Percentiles rank a stretch among this genome's conserved stretches.
These are phyloP conservation scores for Candida taoyuanica DNA, from an alignment of 805 yeast species.

Conservation along the genomic window DNA sequence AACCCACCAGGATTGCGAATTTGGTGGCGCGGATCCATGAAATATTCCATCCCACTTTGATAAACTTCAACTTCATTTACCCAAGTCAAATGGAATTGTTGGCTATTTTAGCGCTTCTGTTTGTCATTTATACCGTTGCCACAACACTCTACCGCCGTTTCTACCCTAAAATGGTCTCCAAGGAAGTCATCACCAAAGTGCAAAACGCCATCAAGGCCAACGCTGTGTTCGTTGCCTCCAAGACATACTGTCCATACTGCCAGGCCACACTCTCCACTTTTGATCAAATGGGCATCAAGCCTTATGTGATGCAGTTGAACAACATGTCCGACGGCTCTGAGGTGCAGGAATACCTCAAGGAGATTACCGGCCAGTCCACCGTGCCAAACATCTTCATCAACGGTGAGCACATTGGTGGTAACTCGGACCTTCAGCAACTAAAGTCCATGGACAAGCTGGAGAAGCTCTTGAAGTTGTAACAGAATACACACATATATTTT, in stretches of 20 bases:
- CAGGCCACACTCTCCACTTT: constrained; percentile 39
- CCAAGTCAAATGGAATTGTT: neutral
- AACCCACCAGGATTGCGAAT: no score
- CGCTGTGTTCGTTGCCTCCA: constrained; percentile 77
- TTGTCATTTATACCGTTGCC: constrained; percentile 2
- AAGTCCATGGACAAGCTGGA: constrained; percentile 58
- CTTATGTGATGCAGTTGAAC: constrained; percentile 41
- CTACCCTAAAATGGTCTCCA: constrained; percentile 46
- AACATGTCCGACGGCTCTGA: constrained; percentile 69
- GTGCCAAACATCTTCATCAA: constrained; percentile 90
- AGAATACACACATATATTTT: no score
- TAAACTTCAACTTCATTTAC: no score
- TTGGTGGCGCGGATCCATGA: no score
- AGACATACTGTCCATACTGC: constrained; percentile 69
- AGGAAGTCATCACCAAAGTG: constrained; percentile 52
- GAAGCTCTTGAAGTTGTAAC: constrained; percentile 28
- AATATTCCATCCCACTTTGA: no score
- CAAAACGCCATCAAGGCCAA: constrained; percentile 58
- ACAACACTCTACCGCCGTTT: constrained; percentile 3
- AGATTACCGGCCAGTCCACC: constrained; percentile 84
- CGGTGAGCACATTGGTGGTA: constrained; percentile 94
- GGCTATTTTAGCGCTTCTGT: neutral
- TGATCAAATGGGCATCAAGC: constrained; percentile 38
- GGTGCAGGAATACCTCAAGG: constrained; percentile 71
- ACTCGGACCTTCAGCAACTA: constrained; percentile 79